phyloP scores from a whole-genome alignment of 2,329 filamentous ascomycete species.

The Fusarium setosum region DNA sequence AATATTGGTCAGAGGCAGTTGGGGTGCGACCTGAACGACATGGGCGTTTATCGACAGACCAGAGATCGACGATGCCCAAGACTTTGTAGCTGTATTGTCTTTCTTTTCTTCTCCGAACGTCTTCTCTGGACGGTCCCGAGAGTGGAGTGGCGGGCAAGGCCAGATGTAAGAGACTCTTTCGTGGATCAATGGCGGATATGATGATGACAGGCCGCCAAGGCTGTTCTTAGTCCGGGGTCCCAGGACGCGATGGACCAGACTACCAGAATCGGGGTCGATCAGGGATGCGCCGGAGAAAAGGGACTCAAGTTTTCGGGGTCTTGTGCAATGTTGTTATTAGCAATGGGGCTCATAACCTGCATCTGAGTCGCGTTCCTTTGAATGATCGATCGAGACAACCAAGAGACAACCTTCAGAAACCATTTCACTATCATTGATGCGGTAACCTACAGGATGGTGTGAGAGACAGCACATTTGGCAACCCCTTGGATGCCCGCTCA shows the following conservation, averaged over 20 bases:
- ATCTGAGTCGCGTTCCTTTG: slow-evolving; percentile 7
- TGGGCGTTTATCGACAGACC: slow-evolving; percentile 35
- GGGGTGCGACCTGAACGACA: slow-evolving; percentile 27
- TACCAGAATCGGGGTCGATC: slow-evolving; percentile 9
- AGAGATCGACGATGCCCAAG: slow-evolving; percentile 29
- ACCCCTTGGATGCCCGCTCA: not conserved
- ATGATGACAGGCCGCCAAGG: slow-evolving; percentile 25
- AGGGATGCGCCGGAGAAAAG: slow-evolving; percentile 23
- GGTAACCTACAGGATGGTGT: not conserved
- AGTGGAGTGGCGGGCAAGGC: slow-evolving; percentile 15
- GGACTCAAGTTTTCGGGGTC: slow-evolving; percentile 1
- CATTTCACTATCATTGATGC: slow-evolving; percentile 4
- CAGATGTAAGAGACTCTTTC: slow-evolving; percentile 15
- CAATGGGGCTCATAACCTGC: not conserved
- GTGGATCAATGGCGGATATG: not conserved
- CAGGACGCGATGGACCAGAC: slow-evolving; percentile 10
- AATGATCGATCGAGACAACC: not conserved
- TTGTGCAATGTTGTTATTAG: not conserved
- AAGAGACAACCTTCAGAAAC: not conserved
- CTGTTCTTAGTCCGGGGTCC: slow-evolving; percentile 22
- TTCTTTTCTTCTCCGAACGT: slow-evolving; percentile 19
- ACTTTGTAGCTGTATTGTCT: slow-evolving; percentile 1
- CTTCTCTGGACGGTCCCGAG: slow-evolving; percentile 1
- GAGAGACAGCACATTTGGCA: not conserved
- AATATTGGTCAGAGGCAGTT: slow-evolving; percentile 38